Conservation (phyloP, 2,329 filamentous ascomycete species). For the Clathrospora elynae region DNA sequence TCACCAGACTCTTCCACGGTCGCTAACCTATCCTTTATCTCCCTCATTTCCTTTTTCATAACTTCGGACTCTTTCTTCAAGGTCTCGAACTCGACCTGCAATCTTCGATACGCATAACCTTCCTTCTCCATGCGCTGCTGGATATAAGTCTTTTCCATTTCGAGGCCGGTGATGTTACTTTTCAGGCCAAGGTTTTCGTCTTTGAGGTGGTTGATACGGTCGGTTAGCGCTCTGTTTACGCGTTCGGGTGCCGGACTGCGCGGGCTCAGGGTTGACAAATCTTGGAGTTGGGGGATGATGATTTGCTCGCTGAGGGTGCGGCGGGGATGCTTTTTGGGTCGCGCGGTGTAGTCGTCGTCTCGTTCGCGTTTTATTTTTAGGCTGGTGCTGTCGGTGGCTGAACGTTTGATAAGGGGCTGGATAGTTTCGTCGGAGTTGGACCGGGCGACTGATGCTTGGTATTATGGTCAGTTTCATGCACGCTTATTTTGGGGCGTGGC, state of each 20-base stretch:
- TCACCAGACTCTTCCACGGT: slow-evolving; percentile 9
- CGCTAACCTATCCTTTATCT: slow-evolving; percentile 19
- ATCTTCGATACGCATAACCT: slow-evolving; percentile 7
- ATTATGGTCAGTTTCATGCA: slow-evolving; percentile 1
- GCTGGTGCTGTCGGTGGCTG: slow-evolving; percentile 24
- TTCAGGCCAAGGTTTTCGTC: slow-evolving; percentile 23
- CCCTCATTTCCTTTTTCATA: slow-evolving; percentile 13
- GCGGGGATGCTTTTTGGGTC: slow-evolving; percentile 27
- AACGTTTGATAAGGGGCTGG: slow-evolving; percentile 21
- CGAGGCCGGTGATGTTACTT: slow-evolving; percentile 9
- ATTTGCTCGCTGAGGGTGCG: slow-evolving; percentile 29
- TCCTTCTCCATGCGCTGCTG: slow-evolving; percentile 16
- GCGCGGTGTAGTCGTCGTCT: slow-evolving; percentile 25
- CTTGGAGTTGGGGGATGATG: slow-evolving; percentile 19
- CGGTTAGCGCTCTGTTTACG: slow-evolving; percentile 24
- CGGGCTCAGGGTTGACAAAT: slow-evolving; percentile 15
- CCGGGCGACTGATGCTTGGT: slow-evolving; percentile 14
- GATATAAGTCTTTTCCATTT: slow-evolving; percentile 14
- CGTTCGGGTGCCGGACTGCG: slow-evolving; percentile 27
- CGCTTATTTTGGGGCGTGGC: slow-evolving; percentile 42
- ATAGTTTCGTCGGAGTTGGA: slow-evolving; percentile 11
- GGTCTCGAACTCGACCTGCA: slow-evolving; percentile 15
- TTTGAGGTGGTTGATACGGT: slow-evolving; percentile 28
- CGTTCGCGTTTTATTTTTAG: slow-evolving; percentile 35
- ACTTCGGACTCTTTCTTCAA: slow-evolving; percentile 7